Base-by-base conservation (phyloP, 768 basidiomycete species). In the Pleurotus tuoliensis region DNA sequence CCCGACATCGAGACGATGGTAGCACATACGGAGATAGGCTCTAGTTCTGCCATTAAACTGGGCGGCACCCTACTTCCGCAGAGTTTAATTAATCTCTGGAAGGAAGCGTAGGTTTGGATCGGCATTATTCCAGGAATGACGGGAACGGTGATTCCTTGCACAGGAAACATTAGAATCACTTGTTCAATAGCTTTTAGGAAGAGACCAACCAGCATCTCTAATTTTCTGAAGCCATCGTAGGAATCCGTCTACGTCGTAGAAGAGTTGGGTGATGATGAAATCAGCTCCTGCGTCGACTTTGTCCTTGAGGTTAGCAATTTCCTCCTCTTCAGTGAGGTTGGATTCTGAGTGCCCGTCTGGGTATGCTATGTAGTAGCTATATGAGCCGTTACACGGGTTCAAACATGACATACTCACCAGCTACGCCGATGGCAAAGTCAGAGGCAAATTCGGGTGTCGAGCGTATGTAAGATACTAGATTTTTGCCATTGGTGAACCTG, bases 81-180 rank as follows among this genome's bases (percentile, higher is more conserved):
- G 44, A 99, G 77, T 68, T 95, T 97, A 18, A 88, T 91, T 63
- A 98, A 76, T 46, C 97, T 86, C 45, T 89, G 76, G 72, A 99
- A 98, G 0, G 97, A 97, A 3, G 88, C 83, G 67, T 94, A 96
- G 20, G 92, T 98, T 67, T 98, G 97, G 56, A 99, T 93, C 0
- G 97, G 96, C 94, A 98, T 97, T 55, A 98, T 84, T 9, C 95
- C 94, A 7, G 97, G 94, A 58, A 99, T 88, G 62, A 99, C 84
- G 0, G 97, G 96, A 1, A 94, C 82, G 0, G 71, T 80, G 65
- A 99, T 94, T 30, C 95, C 97, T 95, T 64, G 44, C 7, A n/a
- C 1, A 15, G 9, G 8, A 22, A 5, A 43, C 44, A 11, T 41
- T 46, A 6, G 3, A 55, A 48, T 18, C 15, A 16, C 60, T 41